These are phyloP conservation scores for Parathielavia appendiculata DNA, from an alignment of 495 filamentous ascomycete genomes.

Conservation along the genomic window DNA sequence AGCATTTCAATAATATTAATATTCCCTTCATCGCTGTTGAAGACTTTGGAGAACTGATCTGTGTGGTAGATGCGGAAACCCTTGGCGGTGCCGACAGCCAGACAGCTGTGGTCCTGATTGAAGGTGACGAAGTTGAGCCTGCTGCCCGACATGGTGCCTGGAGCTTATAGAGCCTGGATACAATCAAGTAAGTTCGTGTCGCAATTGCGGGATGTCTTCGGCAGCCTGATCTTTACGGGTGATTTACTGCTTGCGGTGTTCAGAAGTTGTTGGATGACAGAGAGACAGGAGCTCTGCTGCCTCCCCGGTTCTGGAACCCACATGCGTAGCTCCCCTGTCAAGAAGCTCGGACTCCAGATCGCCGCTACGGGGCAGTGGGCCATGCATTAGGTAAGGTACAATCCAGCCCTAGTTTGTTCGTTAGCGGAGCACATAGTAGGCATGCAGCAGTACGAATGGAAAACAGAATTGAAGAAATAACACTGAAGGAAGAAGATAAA, in stretches of 20 bases:
- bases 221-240: neutral
- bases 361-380: constrained; percentile 20
- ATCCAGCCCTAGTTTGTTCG: too few relatives aligned
- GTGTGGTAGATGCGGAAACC: constrained; percentile 95
- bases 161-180: neutral
- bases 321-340: neutral
- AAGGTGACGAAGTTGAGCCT: constrained; percentile 97
- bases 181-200: neutral
- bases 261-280: neutral
- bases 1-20: constrained; percentile 97
- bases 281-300: neutral
- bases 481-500: too few relatives aligned
- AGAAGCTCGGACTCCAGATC: constrained; percentile 13
- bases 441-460: too few relatives aligned
- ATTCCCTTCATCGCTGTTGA: constrained; percentile 86
- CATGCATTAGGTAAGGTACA: too few relatives aligned
- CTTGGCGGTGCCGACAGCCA: constrained; percentile 87
- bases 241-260: neutral
- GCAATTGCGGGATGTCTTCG: constrained; percentile 1
- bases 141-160: constrained; percentile 43
- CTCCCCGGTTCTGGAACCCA: neutral
- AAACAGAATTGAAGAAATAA: too few relatives aligned
- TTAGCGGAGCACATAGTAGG: too few relatives aligned
- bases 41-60: constrained; percentile 89
- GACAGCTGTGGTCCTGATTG: constrained; percentile 96